These are phyloP conservation scores for Phoenix roebelenii DNA, from an alignment of 176 grass and related monocot species.

Conservation along the genomic window DNA sequence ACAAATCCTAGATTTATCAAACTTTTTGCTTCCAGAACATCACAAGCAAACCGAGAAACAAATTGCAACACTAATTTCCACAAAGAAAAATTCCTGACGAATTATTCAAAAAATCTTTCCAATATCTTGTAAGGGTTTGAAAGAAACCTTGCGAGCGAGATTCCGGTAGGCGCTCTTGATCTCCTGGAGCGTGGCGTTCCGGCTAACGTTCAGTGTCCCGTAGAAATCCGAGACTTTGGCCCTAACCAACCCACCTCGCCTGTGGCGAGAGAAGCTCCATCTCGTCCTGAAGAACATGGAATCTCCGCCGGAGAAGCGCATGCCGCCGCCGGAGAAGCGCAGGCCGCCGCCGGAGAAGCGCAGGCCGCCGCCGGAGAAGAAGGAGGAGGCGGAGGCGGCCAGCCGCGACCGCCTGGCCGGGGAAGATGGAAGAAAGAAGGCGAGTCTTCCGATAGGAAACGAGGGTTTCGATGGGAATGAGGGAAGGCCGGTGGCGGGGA, in stretches of 20 bases:
- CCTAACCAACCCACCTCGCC: conserved; percentile 6
- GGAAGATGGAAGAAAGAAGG: neutral
- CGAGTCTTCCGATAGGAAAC: neutral
- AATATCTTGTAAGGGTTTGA: neutral
- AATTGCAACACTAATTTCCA: no score
- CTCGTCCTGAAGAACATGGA: conserved; percentile 6
- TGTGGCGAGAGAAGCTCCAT: conserved; percentile 4
- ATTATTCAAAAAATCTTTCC: no score
- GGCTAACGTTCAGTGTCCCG: conserved; percentile 60
- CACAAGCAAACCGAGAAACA: no score
- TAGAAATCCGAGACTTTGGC: conserved; percentile 37
- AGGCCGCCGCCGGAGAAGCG: conserved; percentile 15
- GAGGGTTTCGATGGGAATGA: neutral
- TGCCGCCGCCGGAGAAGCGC: no score
- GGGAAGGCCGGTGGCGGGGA: neutral
- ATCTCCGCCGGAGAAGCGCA: conserved; percentile 12
- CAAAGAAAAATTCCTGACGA: no score
- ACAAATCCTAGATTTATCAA: no score
- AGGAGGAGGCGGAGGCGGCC: conserved; percentile 13
- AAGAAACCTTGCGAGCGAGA: conserved; percentile 62
- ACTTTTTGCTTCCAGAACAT: no score
- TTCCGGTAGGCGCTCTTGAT: conserved; percentile 73
- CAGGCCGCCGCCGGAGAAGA: neutral
- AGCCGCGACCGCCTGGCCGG: neutral
- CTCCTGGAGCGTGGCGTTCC: conserved; percentile 62